Base-by-base conservation (phyloP, 768 basidiomycete species). In the Scleroderma bovista region DNA sequence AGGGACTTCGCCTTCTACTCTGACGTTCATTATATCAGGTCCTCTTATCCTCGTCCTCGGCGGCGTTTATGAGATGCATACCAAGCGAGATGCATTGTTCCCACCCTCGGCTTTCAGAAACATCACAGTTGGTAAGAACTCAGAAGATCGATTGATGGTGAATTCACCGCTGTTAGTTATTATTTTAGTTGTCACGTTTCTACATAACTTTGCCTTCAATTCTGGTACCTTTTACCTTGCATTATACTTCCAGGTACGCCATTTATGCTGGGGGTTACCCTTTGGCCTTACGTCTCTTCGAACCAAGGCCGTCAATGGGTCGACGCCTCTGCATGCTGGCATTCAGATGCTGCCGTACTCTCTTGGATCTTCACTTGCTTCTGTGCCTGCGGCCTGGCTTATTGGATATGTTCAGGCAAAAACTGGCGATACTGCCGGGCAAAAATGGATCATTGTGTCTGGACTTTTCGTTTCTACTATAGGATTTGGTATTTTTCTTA, bases 181-280 rank as follows among this genome's bases (percentile, higher is more conserved):
- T 50, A 73, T 88, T 41, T 77, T 92, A 29, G 45, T 81, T 16
- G 74, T 88, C 51, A 80, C 80, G 16, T 89, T 91, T 69, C 73
- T 92, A 48, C 90, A 92, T 64, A 89, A 88, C 61, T 76, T 91
- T 54, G 82, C 81, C 15, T 93, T 90, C 66, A 91, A 80, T 55
- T 79, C 89, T 29, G 89, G 87, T 44, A 92, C 89, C 6, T 93
- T 87, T 69, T 93, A 89, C 68, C 79, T 93, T 41, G 86, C 88
- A 0, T 66, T 92, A 20, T 92, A 81, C 65, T 91, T 79, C 67
- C 89, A 93, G 76, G 89, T 87, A 55, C 33, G 72, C 26, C 46
- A 32, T 42, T 46, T 43, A 48, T 42, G 29, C 29, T 48, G 26
- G 46, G n/a, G 16, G 44, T 48, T 29, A 42, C 19, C 43, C 33